Evolutionary conservation across 2,329 filamentous ascomycete genomes (phyloP).

Genomic region (Purpureocillium takamizusanense): DNA sequence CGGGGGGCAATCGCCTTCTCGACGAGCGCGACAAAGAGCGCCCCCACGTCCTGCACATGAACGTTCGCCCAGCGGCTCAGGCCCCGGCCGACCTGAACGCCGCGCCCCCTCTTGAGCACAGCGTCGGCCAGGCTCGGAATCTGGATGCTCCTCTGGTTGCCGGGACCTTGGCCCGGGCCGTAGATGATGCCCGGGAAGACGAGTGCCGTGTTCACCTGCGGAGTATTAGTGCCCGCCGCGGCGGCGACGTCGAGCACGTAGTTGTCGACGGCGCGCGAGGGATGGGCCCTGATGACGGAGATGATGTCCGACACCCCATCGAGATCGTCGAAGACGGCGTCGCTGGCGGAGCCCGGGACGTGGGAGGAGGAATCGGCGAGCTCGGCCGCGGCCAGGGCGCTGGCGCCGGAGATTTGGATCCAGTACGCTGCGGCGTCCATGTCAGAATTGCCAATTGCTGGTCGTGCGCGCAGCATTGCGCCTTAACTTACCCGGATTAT

Average conservation of each 20-base stretch:
- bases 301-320: constrained; percentile 14
- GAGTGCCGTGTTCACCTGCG: constrained; percentile 22
- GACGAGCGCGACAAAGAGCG: constrained; percentile 18
- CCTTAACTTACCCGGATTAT: too few species aligned
- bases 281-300: constrained; percentile 15
- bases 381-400: background rate
- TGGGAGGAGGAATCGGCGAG: background rate
- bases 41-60: constrained; percentile 22
- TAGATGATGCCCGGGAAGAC: constrained; percentile 28
- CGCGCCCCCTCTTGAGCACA: constrained; percentile 2
- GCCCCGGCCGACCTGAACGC: constrained; percentile 22
- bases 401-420: background rate
- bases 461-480: too few species aligned
- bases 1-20: constrained; percentile 16
- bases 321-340: constrained; percentile 25
- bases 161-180: constrained; percentile 26
- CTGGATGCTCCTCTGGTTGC: constrained; percentile 30
- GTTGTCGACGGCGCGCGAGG: background rate
- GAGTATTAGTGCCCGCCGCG: constrained; percentile 14
- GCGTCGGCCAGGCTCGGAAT: constrained; percentile 24
- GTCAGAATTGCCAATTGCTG: background rate
- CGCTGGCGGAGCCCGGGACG: background rate
- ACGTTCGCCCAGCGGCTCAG: constrained; percentile 24
- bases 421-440: background rate
- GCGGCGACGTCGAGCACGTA: constrained; percentile 6